A percentile compares a stretch with the other conserved stretches of the same genome.
These are phyloP conservation scores for Metarhizium robertsii DNA, from an alignment of 2,329 filamentous ascomycete genomes.

Conservation along the genomic window DNA sequence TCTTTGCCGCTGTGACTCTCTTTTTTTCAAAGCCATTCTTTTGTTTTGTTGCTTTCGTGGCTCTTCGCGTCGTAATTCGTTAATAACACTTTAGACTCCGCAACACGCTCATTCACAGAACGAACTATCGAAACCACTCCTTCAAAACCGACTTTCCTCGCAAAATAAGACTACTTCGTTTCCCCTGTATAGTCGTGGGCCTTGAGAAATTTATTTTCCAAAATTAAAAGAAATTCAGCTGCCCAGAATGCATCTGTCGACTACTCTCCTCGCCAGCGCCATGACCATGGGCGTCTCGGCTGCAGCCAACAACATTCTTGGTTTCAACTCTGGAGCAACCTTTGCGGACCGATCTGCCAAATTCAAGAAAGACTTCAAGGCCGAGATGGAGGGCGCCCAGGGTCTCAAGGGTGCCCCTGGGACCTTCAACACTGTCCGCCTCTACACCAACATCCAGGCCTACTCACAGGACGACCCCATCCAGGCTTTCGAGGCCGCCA, in stretches of 20 bases:
- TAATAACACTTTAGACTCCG: not conserved
- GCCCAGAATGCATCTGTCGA: constrained; percentile 29
- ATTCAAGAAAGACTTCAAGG: constrained; percentile 39
- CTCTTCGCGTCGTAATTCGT: not conserved
- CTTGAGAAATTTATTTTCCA: too few species aligned
- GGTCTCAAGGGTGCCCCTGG: constrained; percentile 32
- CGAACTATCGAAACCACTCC: not conserved
- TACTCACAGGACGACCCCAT: constrained; percentile 65
- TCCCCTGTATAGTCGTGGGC: too few species aligned
- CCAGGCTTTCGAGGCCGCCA: constrained; percentile 66
- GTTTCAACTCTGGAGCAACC: constrained; percentile 43
- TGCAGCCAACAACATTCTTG: constrained; percentile 36
- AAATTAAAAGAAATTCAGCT: too few species aligned
- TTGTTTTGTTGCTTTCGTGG: not conserved
- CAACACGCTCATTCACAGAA: not conserved
- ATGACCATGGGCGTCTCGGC: constrained; percentile 30
- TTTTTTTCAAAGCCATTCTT: not conserved
- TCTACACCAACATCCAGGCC: constrained; percentile 61
- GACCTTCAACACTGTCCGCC: constrained; percentile 48
- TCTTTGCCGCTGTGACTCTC: not conserved
- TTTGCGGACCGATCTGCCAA: constrained; percentile 38
- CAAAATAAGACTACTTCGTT: not conserved
- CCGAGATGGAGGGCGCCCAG: constrained; percentile 34
- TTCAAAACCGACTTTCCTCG: not conserved
- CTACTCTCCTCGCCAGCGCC: constrained; percentile 26